These are phyloP conservation scores for Eucalyptus coolabah DNA, from an alignment of 345 rosid genomes.

Conservation along the genomic window DNA sequence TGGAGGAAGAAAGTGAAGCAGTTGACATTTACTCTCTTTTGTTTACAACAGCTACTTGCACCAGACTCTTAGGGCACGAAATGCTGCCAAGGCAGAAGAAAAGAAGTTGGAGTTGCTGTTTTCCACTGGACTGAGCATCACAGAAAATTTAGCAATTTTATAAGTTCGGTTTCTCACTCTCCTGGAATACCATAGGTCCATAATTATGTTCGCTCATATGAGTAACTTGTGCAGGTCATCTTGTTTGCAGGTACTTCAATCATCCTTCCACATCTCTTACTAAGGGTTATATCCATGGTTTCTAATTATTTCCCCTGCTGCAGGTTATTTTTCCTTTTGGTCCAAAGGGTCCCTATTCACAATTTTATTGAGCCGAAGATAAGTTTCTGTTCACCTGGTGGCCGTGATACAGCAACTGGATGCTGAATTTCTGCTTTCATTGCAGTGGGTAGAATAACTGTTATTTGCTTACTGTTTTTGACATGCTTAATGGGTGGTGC, in stretches of 20 bases:
- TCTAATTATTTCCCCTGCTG: background rate
- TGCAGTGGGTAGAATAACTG: slow-evolving; percentile 12
- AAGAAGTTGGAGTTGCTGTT: too few species aligned
- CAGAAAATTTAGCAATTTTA: too few species aligned
- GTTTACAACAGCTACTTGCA: too few species aligned
- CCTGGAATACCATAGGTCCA: too few species aligned
- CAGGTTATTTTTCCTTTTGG: slow-evolving; percentile 47
- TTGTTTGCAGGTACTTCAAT: background rate
- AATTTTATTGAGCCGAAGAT: slow-evolving; percentile 85
- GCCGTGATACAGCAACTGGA: slow-evolving; percentile 33
- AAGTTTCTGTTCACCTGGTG: slow-evolving; percentile 78
- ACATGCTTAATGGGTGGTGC: slow-evolving; percentile 8
- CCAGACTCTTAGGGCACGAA: too few species aligned
- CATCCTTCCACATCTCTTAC: background rate
- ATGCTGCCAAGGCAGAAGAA: too few species aligned
- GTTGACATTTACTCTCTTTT: background rate
- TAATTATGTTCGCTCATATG: background rate
- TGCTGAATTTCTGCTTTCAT: background rate
- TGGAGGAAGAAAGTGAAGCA: background rate
- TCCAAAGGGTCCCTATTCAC: slow-evolving; percentile 93
- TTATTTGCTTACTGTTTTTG: background rate
- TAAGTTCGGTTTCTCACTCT: too few species aligned
- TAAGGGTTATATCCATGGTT: background rate
- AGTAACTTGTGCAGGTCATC: background rate
- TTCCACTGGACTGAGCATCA: too few species aligned